Base-by-base conservation (phyloP, 768 basidiomycete genomes). In the Tylopilus intermedius region DNA sequence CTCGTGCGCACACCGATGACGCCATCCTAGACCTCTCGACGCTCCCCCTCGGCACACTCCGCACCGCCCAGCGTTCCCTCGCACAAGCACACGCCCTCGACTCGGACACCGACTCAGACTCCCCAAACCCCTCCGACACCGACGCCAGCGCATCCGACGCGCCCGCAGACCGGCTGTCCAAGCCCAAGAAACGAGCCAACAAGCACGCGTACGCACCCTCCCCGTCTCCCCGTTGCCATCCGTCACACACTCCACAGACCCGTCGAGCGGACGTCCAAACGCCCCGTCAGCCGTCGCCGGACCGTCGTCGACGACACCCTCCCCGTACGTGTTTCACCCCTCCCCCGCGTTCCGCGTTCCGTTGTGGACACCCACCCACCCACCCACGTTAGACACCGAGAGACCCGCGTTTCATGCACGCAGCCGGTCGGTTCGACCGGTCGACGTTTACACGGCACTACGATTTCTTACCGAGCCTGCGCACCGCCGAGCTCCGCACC, bases 331-430 rank as follows among this genome's bases (percentile, higher is more conserved):
- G 47, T 40, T 39, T 54, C 50, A 38, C 4, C 15, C 43, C 26
- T 32, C 15, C 11, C 18, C 18, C 18, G 18, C 18, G 18, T 18
- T 18, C 18, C 18, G 18, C 18, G 18, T 18, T 18, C 18, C 18
- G 18, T 18, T 33, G 15, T 14, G 30, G 4, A 38, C 24, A 22
- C 35, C 3, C 13, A 14, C 5, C 14, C 13, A 14, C 5, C 14
- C 18, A 15, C 6, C 6, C 37, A 37, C 8, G 35, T 51, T 47
- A 94, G 92, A 80, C 84, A 69, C 67, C 83, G 13, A 81, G 93
- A 29, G 94, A 97, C 71, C 94, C 94, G 1, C 82, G 94, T 44
- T 97, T 97, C 71, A 73, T 87, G 26, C 77, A 82, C 26, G 70
- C 87, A 8, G 75, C 86, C 13, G 92, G 92, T 13, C 75, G 81